Conservation (phyloP, 169 alveolate species). For the Plasmodium knowlesi region DNA sequence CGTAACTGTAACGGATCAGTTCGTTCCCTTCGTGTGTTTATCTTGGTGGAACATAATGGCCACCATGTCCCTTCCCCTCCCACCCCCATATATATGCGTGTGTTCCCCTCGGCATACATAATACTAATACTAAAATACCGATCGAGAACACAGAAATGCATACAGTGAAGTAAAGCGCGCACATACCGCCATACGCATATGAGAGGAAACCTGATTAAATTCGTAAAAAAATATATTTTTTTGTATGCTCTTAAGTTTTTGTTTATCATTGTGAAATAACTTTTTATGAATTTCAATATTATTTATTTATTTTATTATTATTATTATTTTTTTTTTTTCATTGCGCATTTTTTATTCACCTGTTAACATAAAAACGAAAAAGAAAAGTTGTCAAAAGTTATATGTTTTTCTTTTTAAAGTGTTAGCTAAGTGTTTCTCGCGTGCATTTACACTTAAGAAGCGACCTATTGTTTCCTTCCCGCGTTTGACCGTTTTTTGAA, state of each 20-base stretch:
- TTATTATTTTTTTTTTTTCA: conserved; percentile 29
- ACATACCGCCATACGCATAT: background rate
- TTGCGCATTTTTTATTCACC: conserved; percentile 17
- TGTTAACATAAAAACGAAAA: conserved; percentile 46
- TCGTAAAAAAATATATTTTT: conserved; percentile 31
- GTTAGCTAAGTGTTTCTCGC: background rate
- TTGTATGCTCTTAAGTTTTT: conserved; percentile 72
- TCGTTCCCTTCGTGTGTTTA: background rate
- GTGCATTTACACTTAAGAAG: background rate
- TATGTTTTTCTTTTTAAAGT: conserved; percentile 13
- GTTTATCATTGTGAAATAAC: conserved; percentile 69
- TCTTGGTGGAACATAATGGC: background rate
- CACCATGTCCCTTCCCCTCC: background rate
- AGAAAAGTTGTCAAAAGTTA: conserved; percentile 59
- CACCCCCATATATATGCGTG: background rate
- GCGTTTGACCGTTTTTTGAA: background rate
- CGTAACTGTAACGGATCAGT: background rate
- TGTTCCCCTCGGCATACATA: background rate
- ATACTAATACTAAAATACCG: background rate
- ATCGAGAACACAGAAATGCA: background rate
- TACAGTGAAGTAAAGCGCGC: background rate
- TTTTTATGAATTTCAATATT: conserved; percentile 59
- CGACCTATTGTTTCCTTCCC: background rate
- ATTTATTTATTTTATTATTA: conserved; percentile 39
- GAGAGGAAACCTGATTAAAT: background rate